A percentile compares a stretch with the other conserved stretches of the same genome.
These are phyloP conservation scores for Tetracladium maxilliforme DNA, from an alignment of 2,329 filamentous ascomycete genomes.

Conservation along the genomic window DNA sequence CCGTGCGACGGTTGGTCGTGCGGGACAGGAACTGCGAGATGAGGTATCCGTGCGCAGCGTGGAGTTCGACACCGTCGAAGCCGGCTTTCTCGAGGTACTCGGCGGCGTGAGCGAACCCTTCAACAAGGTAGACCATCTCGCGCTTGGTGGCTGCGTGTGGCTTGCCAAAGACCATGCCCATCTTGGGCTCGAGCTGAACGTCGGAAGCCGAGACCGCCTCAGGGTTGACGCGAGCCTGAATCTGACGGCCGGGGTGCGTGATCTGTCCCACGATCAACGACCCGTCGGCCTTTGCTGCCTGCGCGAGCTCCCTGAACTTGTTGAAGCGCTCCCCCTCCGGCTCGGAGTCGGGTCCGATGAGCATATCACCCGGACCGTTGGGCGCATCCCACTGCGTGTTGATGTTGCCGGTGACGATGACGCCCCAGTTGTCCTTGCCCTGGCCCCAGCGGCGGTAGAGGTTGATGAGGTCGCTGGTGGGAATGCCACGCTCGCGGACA, in stretches of 20 bases:
- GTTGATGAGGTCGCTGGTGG: slow-evolving; percentile 34
- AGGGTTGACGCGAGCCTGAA: slow-evolving; percentile 14
- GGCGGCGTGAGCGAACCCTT: slow-evolving; percentile 44
- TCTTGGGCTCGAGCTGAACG: slow-evolving; percentile 21
- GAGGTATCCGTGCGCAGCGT: slow-evolving; percentile 50
- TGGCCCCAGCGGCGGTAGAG: slow-evolving; percentile 48
- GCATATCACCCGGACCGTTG: slow-evolving; percentile 37
- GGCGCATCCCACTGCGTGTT: slow-evolving; percentile 47
- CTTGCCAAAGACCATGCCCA: slow-evolving; percentile 34
- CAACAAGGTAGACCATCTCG: slow-evolving; percentile 41
- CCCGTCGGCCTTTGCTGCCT: slow-evolving; percentile 37
- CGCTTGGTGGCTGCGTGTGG: slow-evolving; percentile 35
- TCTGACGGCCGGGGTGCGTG: slow-evolving; percentile 39
- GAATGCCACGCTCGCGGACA: slow-evolving; percentile 34
- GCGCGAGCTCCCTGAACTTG: slow-evolving; percentile 39
- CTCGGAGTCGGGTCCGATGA: slow-evolving; percentile 36
- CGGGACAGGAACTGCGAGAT: slow-evolving; percentile 38
- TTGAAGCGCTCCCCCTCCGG: slow-evolving; percentile 43
- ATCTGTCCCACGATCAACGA: slow-evolving; percentile 45
- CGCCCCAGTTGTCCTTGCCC: slow-evolving; percentile 33
- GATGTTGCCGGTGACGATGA: slow-evolving; percentile 48
- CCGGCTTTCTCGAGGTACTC: slow-evolving; percentile 48
- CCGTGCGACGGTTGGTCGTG: slow-evolving; percentile 33
- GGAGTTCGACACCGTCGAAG: slow-evolving; percentile 35
- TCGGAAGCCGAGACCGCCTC: slow-evolving; percentile 23